phyloP scores from a whole-genome alignment of 2,329 filamentous ascomycete genomes.

The Monosporascus sp. region DNA sequence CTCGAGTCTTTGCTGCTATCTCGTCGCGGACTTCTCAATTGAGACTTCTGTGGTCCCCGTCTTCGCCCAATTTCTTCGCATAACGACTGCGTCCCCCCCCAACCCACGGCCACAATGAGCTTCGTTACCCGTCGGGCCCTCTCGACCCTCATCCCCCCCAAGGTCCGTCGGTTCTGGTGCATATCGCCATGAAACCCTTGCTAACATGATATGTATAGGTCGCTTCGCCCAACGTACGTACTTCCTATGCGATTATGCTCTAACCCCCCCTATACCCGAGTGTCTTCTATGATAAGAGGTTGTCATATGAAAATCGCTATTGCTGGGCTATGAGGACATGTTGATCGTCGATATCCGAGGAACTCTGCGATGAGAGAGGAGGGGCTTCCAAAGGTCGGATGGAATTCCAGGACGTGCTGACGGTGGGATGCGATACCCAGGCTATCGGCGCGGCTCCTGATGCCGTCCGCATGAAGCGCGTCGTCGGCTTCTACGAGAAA shows the following conservation, averaged over 20 bases:
- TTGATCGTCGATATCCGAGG: no score
- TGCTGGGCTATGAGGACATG: no score
- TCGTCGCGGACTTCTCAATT: slow-evolving; percentile 22
- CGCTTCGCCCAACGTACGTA: slow-evolving; percentile 76
- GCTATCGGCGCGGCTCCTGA: slow-evolving; percentile 92
- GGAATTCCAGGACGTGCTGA: slow-evolving; percentile 29
- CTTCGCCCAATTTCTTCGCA: slow-evolving; percentile 18
- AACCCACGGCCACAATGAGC: slow-evolving; percentile 68
- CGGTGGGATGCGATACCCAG: slow-evolving; percentile 43
- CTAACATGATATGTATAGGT: slow-evolving; percentile 51
- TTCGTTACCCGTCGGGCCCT: slow-evolving; percentile 85
- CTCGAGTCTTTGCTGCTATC: slow-evolving; percentile 12
- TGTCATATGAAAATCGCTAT: not conserved
- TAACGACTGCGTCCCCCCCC: slow-evolving; percentile 10
- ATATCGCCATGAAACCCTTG: not conserved
- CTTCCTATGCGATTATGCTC: slow-evolving; percentile 1
- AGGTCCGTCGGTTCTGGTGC: slow-evolving; percentile 52
- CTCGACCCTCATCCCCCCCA: slow-evolving; percentile 97
- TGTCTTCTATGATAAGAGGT: not conserved
- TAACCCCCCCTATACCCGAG: slow-evolving; percentile 2
- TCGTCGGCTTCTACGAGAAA: slow-evolving; percentile 98
- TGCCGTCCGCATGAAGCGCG: slow-evolving; percentile 94
- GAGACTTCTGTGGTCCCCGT: slow-evolving; percentile 25
- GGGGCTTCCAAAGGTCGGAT: not conserved
- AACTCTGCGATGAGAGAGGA: not conserved